These are phyloP conservation scores for Coniosporium tulheliwenetii DNA, from an alignment of 2,329 filamentous ascomycete genomes.

Conservation along the genomic window DNA sequence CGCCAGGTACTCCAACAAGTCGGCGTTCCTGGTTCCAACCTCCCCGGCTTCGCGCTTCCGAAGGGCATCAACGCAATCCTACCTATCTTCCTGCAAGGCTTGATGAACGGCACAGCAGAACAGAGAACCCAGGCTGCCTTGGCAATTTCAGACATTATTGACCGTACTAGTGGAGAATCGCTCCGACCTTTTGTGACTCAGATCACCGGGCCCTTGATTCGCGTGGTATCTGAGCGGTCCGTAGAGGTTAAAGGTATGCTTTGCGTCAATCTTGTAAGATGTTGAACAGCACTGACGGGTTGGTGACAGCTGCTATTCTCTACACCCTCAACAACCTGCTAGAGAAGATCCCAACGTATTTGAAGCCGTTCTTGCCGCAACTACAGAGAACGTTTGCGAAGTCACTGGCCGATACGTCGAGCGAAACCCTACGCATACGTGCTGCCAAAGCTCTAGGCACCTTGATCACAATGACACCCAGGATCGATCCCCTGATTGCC, in stretches of 20 bases:
- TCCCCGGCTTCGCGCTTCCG: constrained; percentile 76
- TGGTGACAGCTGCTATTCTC: constrained; percentile 56
- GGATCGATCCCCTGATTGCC: constrained; percentile 83
- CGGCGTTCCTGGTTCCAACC: constrained; percentile 67
- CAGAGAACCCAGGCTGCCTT: constrained; percentile 85
- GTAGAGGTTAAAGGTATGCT: constrained; percentile 69
- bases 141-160: constrained; percentile 89
- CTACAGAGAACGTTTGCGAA: constrained; percentile 95
- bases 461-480: constrained; percentile 84
- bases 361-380: constrained; percentile 95
- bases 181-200: constrained; percentile 93
- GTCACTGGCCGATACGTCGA: constrained; percentile 82
- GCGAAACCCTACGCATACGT: constrained; percentile 70
- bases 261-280: too few relatives aligned
- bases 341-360: constrained; percentile 87
- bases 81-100: constrained; percentile 91
- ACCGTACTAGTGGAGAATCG: constrained; percentile 74
- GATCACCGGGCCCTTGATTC: constrained; percentile 92
- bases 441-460: constrained; percentile 91
- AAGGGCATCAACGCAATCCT: constrained; percentile 96
- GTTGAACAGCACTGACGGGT: constrained; percentile 1
- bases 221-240: constrained; percentile 91
- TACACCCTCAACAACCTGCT: constrained; percentile 87
- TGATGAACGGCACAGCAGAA: constrained; percentile 90
- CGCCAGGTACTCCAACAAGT: constrained; percentile 76